Percentiles rank a stretch among this genome's conserved stretches.
These are phyloP conservation scores for Nicotiana tomentosiformis DNA, from an alignment of 257 asterid species.

Conservation along the genomic window DNA sequence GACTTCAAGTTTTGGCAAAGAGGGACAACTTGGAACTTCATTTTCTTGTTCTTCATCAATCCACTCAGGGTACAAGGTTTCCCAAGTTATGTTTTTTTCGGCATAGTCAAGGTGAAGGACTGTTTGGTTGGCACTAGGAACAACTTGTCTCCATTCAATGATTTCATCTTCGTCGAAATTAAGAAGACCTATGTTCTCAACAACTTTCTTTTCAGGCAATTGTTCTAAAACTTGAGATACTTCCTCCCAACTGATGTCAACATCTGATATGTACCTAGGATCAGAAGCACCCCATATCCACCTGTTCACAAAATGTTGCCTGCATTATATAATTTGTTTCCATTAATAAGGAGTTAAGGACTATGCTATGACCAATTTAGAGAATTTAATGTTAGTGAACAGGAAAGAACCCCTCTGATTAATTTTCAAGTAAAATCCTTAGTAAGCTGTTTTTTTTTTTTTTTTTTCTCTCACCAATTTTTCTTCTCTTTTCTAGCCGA, in stretches of 20 bases:
- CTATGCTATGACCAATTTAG: not conserved
- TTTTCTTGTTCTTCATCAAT: slow-evolving; percentile 85
- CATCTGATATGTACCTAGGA: slow-evolving; percentile 54
- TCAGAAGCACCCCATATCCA: slow-evolving; percentile 69
- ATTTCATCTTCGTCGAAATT: slow-evolving; percentile 62
- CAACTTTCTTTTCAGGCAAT: not conserved
- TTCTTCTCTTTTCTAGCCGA: not conserved
- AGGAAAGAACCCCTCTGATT: not conserved
- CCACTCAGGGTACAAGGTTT: slow-evolving; percentile 76
- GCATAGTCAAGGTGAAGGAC: slow-evolving; percentile 43
- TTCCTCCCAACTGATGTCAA: slow-evolving; percentile 46
- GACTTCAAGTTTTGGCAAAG: slow-evolving; percentile 46
- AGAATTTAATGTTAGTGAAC: not conserved
- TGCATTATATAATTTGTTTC: slow-evolving; percentile 40
- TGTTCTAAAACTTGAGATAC: slow-evolving; percentile 12
- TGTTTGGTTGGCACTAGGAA: slow-evolving; percentile 43
- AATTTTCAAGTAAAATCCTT: not conserved
- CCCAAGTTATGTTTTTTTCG: slow-evolving; percentile 66
- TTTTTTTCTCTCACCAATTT: not conserved
- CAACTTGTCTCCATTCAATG: slow-evolving; percentile 39
- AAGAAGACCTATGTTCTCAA: slow-evolving; percentile 47
- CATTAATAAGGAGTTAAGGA: not conserved
- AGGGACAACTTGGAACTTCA: slow-evolving; percentile 68
- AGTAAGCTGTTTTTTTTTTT: not conserved
- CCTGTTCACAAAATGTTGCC: slow-evolving; percentile 66